Percentiles rank a stretch among this genome's conserved stretches.
These are phyloP conservation scores for Cystobasidiaceae sp. DNA, from an alignment of 1,284 basidiomycete species.

Conservation along the genomic window DNA sequence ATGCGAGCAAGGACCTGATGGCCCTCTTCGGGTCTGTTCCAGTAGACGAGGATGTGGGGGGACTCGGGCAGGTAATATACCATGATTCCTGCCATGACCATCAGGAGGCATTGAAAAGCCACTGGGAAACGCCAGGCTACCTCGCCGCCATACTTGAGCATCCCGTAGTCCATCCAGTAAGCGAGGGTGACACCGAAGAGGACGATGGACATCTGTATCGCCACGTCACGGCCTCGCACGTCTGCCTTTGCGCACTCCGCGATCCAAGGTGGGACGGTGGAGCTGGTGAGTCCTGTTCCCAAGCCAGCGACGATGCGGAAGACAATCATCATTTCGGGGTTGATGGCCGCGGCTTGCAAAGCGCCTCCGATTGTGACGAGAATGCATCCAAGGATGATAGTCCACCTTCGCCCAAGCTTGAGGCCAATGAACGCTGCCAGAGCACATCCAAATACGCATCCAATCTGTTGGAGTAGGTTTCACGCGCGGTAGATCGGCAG, in stretches of 20 bases:
- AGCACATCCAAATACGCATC: slow-evolving; percentile 14
- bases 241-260: slow-evolving; percentile 15
- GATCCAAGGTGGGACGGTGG: slow-evolving; percentile 14
- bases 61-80: slow-evolving; percentile 16
- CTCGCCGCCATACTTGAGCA: slow-evolving; percentile 21
- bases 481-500: too few species aligned
- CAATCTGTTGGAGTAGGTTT: neutral
- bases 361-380: slow-evolving; percentile 21
- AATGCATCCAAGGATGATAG: slow-evolving; percentile 15
- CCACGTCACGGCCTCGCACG: slow-evolving; percentile 16
- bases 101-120: slow-evolving; percentile 20
- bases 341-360: slow-evolving; percentile 18
- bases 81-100: slow-evolving; percentile 9
- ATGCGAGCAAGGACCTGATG: slow-evolving; percentile 2
- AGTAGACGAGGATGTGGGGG: slow-evolving; percentile 12
- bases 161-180: slow-evolving; percentile 27
- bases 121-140: slow-evolving; percentile 24
- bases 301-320: slow-evolving; percentile 22
- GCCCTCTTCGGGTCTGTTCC: slow-evolving; percentile 8
- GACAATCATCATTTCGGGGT: slow-evolving; percentile 24
- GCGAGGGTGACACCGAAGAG: slow-evolving; percentile 23
- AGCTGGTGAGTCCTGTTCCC: slow-evolving; percentile 9
- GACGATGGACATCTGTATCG: slow-evolving; percentile 18
- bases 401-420: slow-evolving; percentile 7
- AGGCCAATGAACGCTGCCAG: slow-evolving; percentile 11